phyloP scores from a whole-genome alignment of 306 rosid genomes.

The Neltuma alba region DNA sequence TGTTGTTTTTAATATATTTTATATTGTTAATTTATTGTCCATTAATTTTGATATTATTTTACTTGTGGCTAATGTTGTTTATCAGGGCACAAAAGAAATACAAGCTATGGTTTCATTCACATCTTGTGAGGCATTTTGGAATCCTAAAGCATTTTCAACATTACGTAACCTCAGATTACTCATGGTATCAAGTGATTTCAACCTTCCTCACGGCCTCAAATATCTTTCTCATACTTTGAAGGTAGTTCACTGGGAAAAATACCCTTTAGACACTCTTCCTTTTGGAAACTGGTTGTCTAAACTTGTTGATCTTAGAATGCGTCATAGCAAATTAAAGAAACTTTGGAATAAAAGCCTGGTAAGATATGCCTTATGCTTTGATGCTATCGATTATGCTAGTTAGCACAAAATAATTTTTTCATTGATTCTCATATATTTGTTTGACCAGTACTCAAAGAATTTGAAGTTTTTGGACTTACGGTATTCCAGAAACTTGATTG shows the following conservation, averaged over 20 bases:
- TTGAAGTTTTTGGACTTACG: neutral
- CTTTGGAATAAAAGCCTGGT: neutral
- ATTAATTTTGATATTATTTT: no score
- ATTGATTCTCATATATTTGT: no score
- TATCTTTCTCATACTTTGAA: slow-evolving; percentile 19
- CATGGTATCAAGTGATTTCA: slow-evolving; percentile 6
- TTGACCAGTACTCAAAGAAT: neutral
- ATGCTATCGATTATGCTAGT: no score
- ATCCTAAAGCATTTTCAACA: neutral
- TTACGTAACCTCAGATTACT: slow-evolving; percentile 31
- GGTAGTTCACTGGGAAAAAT: slow-evolving; percentile 13
- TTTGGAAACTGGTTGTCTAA: neutral
- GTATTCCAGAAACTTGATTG: neutral
- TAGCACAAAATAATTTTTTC: no score
- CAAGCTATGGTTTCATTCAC: neutral
- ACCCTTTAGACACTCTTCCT: slow-evolving; percentile 9
- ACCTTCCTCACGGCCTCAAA: neutral
- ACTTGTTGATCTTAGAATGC: slow-evolving; percentile 18
- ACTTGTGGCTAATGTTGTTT: neutral
- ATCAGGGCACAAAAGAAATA: neutral
- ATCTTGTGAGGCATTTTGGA: neutral
- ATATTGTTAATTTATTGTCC: no score
- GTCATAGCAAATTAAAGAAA: neutral
- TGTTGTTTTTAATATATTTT: no score
- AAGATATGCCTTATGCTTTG: neutral